phyloP scores from a whole-genome alignment of 257 asterid genomes.

The Euphrasia confusa region DNA sequence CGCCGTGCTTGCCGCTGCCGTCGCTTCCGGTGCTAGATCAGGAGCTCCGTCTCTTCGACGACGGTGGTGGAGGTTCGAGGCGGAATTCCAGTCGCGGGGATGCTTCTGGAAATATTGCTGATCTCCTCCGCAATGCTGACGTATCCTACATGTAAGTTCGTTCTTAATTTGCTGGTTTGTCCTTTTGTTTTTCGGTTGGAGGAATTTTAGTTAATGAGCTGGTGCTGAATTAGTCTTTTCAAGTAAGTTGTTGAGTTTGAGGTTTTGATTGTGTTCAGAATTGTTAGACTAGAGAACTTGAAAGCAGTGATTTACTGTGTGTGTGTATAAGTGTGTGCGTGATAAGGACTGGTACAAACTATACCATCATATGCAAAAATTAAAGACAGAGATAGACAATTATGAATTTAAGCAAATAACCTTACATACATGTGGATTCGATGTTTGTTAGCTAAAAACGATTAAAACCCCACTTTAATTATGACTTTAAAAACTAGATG shows the following conservation, averaged over 20 bases:
- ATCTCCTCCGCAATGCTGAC: constrained; percentile 71
- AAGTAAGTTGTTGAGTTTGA: constrained; percentile 8
- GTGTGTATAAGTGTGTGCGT: neutral
- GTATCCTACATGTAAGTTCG: constrained; percentile 84
- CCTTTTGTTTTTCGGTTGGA: constrained; percentile 22
- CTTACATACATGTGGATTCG: too few relatives aligned
- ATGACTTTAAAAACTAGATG: too few relatives aligned
- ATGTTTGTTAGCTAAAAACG: too few relatives aligned
- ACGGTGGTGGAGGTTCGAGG: constrained; percentile 35
- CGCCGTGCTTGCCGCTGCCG: constrained; percentile 83
- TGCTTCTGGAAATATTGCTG: constrained; percentile 67
- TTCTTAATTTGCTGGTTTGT: constrained; percentile 17
- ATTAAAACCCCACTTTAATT: too few relatives aligned
- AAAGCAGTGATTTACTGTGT: constrained; percentile 20
- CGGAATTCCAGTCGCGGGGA: constrained; percentile 44
- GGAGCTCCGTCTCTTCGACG: constrained; percentile 63
- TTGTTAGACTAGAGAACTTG: constrained; percentile 14
- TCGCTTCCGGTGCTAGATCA: constrained; percentile 87
- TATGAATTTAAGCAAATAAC: too few relatives aligned
- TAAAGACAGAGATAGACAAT: too few relatives aligned
- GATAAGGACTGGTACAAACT: constrained; percentile 4
- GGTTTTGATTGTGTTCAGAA: constrained; percentile 11
- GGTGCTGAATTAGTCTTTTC: constrained; percentile 10
- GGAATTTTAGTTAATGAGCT: constrained; percentile 20
- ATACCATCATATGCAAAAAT: neutral